Evolutionary conservation across 2,329 filamentous ascomycete species (phyloP), one percentile per base, ranked within the genome.

Genomic region (Berkeleyomyces rouxiae): DNA sequence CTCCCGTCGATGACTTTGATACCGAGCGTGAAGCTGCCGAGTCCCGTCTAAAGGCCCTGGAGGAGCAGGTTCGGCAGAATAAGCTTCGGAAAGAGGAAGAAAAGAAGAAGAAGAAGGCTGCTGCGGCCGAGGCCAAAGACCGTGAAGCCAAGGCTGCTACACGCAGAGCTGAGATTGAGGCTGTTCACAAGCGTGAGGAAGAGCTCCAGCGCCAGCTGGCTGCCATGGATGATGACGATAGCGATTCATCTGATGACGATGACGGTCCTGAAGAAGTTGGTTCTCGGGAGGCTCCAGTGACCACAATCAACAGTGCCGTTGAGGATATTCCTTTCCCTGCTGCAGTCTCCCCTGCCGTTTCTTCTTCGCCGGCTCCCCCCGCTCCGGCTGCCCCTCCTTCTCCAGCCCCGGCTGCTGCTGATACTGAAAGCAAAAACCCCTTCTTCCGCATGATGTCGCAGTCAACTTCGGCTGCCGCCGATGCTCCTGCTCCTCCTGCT

Each of bases 71-170:
- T 61, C 86, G 85, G 66, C 88, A 91, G 71, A 90, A 91, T 69
- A 99, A 97, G 76, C 76, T 97, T 61, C 92, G 90, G 78, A 97
- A 96, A 74, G 88, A 95, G 68, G 93, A 99, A 72, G 93, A 96
- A 75, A 96, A 95, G 78, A 88, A 86, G 66, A 86, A 82, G 68
- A 93, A 90, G 77, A 91, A 96, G 76, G 92, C 90, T 31, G 90
- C 90, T 7, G 79, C 88, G 70, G 87, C 87, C 59, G 89, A 93
- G 68, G 83, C 90, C 6, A 92, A 90, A 73, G 89, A 96, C 69
- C 91, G 95, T 71, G 92, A 97, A 72, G 79, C 84, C 61, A 86
- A 87, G 71, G 78, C 96, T 67, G 88, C 88, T 33, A 86, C 88
- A 43, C 88, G 93, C 69, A 85, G 89, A 68, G 91, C 89, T 1